Percentiles rank a stretch among this genome's conserved stretches.
Conservation (phyloP, 2,329 filamentous ascomycete genomes). For the Alternaria incomplexa region DNA sequence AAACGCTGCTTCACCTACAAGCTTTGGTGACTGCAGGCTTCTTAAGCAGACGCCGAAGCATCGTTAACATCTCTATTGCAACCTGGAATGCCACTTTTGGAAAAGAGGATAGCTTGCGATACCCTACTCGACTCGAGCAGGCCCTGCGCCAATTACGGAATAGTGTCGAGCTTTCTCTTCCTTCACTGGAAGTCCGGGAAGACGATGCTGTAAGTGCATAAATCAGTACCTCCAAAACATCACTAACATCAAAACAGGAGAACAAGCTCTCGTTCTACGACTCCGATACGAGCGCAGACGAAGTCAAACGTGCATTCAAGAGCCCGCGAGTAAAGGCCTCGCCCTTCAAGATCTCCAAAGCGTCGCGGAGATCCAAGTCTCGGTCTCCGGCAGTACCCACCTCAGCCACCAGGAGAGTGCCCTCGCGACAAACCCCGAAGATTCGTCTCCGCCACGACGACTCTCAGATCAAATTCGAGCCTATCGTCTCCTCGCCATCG, state of each 20-base stretch:
- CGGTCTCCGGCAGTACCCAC: constrained; percentile 35
- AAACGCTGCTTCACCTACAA: constrained; percentile 61
- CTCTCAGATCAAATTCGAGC: constrained; percentile 79
- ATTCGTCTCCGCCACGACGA: constrained; percentile 75
- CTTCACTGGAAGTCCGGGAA: constrained; percentile 52
- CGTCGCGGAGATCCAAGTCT: constrained; percentile 26
- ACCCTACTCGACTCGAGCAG: constrained; percentile 68
- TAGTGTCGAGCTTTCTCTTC: constrained; percentile 59
- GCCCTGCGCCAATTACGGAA: constrained; percentile 67
- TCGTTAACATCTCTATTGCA: constrained; percentile 59
- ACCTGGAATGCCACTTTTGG: constrained; percentile 77
- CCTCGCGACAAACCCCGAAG: constrained; percentile 49
- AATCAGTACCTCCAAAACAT: constrained; percentile 53
- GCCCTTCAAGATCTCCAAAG: constrained; percentile 35
- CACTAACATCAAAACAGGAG: constrained; percentile 24
- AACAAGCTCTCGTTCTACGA: constrained; percentile 49
- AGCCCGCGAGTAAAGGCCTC: constrained; percentile 34
- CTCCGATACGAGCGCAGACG: constrained; percentile 28
- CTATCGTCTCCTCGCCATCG: constrained; percentile 67
- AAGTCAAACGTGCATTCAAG: constrained; percentile 19
- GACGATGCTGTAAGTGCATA: constrained; percentile 46
- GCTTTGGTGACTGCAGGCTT: constrained; percentile 60
- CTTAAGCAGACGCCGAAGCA: constrained; percentile 57
- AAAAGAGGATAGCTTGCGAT: constrained; percentile 63
- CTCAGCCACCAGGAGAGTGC: constrained; percentile 24